Conservation (phyloP, 2,329 filamentous ascomycete genomes). For the Bipolaris gigantea region DNA sequence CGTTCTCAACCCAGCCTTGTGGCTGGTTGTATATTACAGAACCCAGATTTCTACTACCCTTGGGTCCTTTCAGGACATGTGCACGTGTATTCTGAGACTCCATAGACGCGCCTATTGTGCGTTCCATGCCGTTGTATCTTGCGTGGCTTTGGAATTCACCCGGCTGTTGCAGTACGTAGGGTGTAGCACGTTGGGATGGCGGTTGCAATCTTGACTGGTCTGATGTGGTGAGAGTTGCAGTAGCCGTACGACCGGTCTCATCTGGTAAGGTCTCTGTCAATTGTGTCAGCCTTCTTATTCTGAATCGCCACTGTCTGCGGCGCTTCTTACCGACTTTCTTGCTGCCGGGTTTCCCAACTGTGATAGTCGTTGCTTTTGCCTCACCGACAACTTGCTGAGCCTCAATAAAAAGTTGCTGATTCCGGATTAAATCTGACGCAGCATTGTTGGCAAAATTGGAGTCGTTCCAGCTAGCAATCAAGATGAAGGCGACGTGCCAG, state of each 20-base stretch:
- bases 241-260: neutral
- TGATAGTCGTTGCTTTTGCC: neutral
- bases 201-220: neutral
- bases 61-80: slow-evolving; percentile 13
- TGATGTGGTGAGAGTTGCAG: neutral
- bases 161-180: slow-evolving; percentile 2
- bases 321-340: slow-evolving; percentile 14
- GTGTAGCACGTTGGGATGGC: neutral
- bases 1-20: slow-evolving; percentile 26
- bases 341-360: neutral
- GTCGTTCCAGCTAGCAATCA: slow-evolving; percentile 25
- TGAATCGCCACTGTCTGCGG: neutral
- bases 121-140: slow-evolving; percentile 1
- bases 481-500: slow-evolving; percentile 31
- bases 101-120: neutral
- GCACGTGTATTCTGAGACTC: slow-evolving; percentile 9
- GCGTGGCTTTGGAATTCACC: slow-evolving; percentile 1
- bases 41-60: slow-evolving; percentile 12
- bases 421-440: neutral
- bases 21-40: slow-evolving; percentile 15
- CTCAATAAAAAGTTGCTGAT: neutral
- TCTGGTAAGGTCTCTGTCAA: slow-evolving; percentile 9
- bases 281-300: slow-evolving; percentile 13
- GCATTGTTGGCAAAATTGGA: slow-evolving; percentile 1
- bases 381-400: neutral